Percentiles rank a stretch among this genome's conserved stretches.
Evolutionary conservation across 139 green algal genomes (phyloP).

Genomic region (Chlorella sp.): DNA sequence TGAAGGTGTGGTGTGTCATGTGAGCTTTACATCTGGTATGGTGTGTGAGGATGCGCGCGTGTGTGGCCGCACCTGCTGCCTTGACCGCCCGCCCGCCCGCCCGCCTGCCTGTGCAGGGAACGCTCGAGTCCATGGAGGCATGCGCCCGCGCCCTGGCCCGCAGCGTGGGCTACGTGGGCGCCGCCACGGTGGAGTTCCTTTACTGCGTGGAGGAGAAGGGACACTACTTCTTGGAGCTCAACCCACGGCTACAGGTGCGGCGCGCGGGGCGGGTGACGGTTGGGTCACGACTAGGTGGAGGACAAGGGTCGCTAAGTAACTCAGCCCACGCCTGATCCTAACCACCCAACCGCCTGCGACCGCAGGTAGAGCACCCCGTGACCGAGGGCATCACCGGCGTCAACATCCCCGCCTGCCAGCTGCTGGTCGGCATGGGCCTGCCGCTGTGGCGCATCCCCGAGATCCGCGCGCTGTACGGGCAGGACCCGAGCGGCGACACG

Average conservation of each 20-base stretch:
- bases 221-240: slow-evolving; percentile 98
- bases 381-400: slow-evolving; percentile 93
- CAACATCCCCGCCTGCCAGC: slow-evolving; percentile 92
- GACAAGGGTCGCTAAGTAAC: too few relatives aligned
- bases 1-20: too few relatives aligned
- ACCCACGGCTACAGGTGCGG: slow-evolving; percentile 87
- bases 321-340: too few relatives aligned
- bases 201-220: slow-evolving; percentile 73
- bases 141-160: slow-evolving; percentile 81
- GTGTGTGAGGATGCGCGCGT: too few relatives aligned
- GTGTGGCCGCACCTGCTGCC: too few relatives aligned
- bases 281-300: too few relatives aligned
- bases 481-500: slow-evolving; percentile 21
- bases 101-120: too few relatives aligned
- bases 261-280: too few relatives aligned
- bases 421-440: slow-evolving; percentile 83
- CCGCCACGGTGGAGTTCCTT: slow-evolving; percentile 95
- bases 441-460: slow-evolving; percentile 83
- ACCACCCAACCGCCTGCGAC: neutral
- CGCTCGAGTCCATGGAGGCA: slow-evolving; percentile 72
- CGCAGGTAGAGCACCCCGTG: slow-evolving; percentile 95
- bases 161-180: slow-evolving; percentile 89
- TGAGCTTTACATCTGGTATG: too few relatives aligned
- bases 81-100: neutral
- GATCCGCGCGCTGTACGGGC: slow-evolving; percentile 64